These are phyloP conservation scores for Asterionellopsis glacialis DNA, from an alignment of 108 stramenopile genomes.

Conservation along the genomic window DNA sequence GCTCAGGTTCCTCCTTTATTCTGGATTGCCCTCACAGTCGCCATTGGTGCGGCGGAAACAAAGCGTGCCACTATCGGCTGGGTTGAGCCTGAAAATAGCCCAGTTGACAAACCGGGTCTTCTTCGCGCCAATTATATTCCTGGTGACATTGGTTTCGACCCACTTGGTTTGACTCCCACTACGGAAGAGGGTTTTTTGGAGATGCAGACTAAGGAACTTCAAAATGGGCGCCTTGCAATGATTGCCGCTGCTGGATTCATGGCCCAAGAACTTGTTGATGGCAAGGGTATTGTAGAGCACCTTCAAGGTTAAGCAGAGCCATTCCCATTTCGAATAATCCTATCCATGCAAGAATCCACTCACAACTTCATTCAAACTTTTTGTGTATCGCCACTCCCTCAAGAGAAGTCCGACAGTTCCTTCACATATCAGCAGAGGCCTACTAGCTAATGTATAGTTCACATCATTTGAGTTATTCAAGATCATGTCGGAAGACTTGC, in stretches of 20 bases:
- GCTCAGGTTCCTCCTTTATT: constrained; percentile 63
- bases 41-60: constrained; percentile 55
- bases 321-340: background rate
- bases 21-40: constrained; percentile 54
- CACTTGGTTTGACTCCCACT: constrained; percentile 75
- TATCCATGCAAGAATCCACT: too few species aligned
- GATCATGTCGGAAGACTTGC: too few species aligned
- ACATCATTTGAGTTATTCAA: too few species aligned
- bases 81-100: constrained; percentile 55
- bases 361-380: too few species aligned
- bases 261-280: constrained; percentile 76
- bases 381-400: too few species aligned
- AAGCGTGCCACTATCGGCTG: constrained; percentile 63
- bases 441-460: too few species aligned
- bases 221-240: constrained; percentile 91
- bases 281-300: constrained; percentile 73
- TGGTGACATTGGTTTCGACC: constrained; percentile 84
- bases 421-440: too few species aligned
- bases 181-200: constrained; percentile 49
- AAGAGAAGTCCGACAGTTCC: too few species aligned
- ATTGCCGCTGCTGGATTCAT: constrained; percentile 81
- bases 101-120: constrained; percentile 42
- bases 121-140: constrained; percentile 57
- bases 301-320: constrained; percentile 10
- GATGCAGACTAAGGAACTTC: constrained; percentile 87